phyloP scores from a whole-genome alignment of 2,329 filamentous ascomycete species.

The Aspergillus ochraceoroseus region DNA sequence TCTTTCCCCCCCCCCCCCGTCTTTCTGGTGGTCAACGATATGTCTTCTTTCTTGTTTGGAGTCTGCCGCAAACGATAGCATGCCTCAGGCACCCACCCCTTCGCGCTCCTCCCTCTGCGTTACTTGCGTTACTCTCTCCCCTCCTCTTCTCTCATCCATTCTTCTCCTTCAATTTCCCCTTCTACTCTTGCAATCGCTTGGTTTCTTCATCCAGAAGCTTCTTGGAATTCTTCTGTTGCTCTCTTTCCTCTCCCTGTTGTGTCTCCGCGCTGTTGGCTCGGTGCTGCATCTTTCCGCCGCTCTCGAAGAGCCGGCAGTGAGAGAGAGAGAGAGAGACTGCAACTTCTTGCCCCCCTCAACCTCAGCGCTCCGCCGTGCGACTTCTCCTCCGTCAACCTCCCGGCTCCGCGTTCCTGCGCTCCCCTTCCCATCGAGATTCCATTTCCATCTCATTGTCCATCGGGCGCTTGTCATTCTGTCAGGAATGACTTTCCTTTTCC shows the following conservation, averaged over 20 bases:
- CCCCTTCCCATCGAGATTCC: slow-evolving; percentile 20
- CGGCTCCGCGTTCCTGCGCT: slow-evolving; percentile 23
- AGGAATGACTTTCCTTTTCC: slow-evolving; percentile 41
- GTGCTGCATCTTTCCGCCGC: slow-evolving; percentile 20
- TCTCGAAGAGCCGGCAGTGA: slow-evolving; percentile 21
- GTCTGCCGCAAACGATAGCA: slow-evolving; percentile 22
- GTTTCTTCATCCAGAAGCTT: slow-evolving; percentile 3
- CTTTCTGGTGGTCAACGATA: background rate
- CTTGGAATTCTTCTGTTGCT: background rate
- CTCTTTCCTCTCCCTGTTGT: slow-evolving; percentile 7
- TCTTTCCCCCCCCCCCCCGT: no score
- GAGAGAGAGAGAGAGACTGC: slow-evolving; percentile 18
- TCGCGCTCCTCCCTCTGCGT: slow-evolving; percentile 4
- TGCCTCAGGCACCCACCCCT: slow-evolving; percentile 16
- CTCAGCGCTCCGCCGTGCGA: slow-evolving; percentile 24
- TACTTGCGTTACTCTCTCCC: slow-evolving; percentile 11
- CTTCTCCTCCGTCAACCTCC: slow-evolving; percentile 22
- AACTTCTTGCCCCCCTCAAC: slow-evolving; percentile 23
- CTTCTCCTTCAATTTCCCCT: slow-evolving; percentile 6
- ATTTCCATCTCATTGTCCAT: slow-evolving; percentile 22
- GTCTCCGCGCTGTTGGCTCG: slow-evolving; percentile 18
- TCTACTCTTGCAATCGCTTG: slow-evolving; percentile 11
- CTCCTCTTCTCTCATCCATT: slow-evolving; percentile 20
- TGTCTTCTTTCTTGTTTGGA: background rate
- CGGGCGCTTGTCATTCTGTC: slow-evolving; percentile 28